Evolutionary conservation across 768 basidiomycete species (phyloP).

Genomic region (Suillus fuscotomentosus): DNA sequence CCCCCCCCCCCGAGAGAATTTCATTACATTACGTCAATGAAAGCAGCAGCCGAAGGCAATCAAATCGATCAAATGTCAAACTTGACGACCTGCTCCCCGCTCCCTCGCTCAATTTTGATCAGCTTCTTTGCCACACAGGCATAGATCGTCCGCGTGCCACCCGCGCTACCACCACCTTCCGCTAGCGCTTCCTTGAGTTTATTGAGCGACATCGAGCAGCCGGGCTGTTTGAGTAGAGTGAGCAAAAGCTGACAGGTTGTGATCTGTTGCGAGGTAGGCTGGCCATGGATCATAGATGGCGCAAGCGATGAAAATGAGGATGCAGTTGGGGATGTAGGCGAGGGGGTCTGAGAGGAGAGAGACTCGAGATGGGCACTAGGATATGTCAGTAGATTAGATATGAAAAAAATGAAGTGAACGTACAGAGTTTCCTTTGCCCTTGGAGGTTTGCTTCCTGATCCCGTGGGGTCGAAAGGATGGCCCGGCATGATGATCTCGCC

Average conservation of each 20-base stretch:
- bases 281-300: constrained; percentile 30
- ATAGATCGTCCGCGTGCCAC: constrained; percentile 64
- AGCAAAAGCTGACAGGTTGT: constrained; percentile 68
- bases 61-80: constrained; percentile 57
- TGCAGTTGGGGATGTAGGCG: constrained; percentile 54
- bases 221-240: constrained; percentile 52
- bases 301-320: constrained; percentile 51
- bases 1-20: too few relatives aligned
- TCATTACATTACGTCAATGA: neutral
- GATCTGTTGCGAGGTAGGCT: constrained; percentile 65
- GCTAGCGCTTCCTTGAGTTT: constrained; percentile 59
- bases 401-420: constrained; percentile 18
- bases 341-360: constrained; percentile 48
- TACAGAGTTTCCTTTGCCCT: constrained; percentile 64
- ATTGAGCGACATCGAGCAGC: constrained; percentile 58
- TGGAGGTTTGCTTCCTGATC: constrained; percentile 38
- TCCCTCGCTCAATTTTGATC: constrained; percentile 72
- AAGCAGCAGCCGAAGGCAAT: neutral
- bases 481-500: constrained; percentile 65
- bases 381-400: constrained; percentile 6
- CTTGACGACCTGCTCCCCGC: constrained; percentile 71
- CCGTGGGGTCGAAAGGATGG: constrained; percentile 38
- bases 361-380: constrained; percentile 57
- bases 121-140: constrained; percentile 80
- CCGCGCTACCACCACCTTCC: constrained; percentile 39